Base-by-base conservation (phyloP, 2,329 filamentous ascomycete genomes). In the Stachybotrys chartarum region DNA sequence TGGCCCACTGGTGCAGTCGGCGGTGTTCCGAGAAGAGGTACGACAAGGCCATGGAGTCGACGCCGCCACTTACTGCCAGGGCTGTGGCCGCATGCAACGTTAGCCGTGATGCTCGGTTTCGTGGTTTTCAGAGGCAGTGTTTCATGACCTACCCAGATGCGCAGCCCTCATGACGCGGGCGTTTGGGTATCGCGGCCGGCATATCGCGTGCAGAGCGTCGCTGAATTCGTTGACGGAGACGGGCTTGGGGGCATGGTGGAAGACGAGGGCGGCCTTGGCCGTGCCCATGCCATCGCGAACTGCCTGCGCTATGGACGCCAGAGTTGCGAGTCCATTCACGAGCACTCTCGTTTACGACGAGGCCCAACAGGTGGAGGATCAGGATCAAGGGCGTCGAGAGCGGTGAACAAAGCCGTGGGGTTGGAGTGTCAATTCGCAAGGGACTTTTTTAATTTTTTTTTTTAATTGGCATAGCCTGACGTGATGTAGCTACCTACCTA, bases 21-120 rank as follows among this genome's bases (percentile, higher is more conserved):
- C 71, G 70, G 42, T 80, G 63, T 50, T 75, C 70, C 51, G 77
- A 79, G 67, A 88, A 90, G 42, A 97, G 79, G 57, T 78, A 85
- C 55, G 91, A 91, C 57, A 99, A 77, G 31, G 93, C 93, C 92
- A 97, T 99, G n/a, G 93, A 97, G 71, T 99, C 94, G 45, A 94
- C 89, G 7, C 94, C 94, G 30, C 94, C 94, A 66, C 92, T 97
- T 58, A 97, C 78, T 16, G 92, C 94, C 57, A 97, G 75, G 54
- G 81, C 87, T 90, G 59, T 7, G 24, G 8, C 24, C 3, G 3
- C 24, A 24, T 24, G 24, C 24, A 24, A 24, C 24, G 24, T 24
- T 24, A 24, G 24, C 24, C 3, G 24, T 24, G 24, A 24, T 24
- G 24, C 24, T 24, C 24, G 24, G 24, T 24, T 24, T 24, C 24